Conservation (phyloP, 306 rosid genomes). For the Vigna reflexopilosa region DNA sequence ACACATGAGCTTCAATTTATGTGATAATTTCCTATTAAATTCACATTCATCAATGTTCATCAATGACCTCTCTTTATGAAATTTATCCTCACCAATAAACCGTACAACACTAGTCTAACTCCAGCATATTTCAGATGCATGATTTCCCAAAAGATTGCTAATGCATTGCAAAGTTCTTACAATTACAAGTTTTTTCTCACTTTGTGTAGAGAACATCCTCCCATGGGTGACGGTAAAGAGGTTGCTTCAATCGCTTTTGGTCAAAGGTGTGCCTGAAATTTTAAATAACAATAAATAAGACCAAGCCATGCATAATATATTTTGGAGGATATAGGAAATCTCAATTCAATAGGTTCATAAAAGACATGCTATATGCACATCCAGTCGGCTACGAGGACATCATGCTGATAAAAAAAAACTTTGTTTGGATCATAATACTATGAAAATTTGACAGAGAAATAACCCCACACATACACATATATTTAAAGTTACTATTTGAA, state of each 20-base stretch:
- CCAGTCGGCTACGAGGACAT: conserved; percentile 15
- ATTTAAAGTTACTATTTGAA: too few species aligned
- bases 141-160: conserved; percentile 39
- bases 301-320: not conserved
- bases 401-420: too few species aligned
- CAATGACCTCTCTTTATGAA: conserved; percentile 43
- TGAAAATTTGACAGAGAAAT: too few species aligned
- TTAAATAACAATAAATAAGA: conserved; percentile 39
- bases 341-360: conserved; percentile 22
- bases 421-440: too few species aligned
- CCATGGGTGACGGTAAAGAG: conserved; percentile 99
- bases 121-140: conserved; percentile 51
- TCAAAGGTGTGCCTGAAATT: conserved; percentile 92
- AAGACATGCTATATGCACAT: conserved; percentile 5
- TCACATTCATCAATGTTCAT: conserved; percentile 33
- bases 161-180: conserved; percentile 34
- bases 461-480: too few species aligned
- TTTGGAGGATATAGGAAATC: not conserved
- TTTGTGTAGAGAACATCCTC: conserved; percentile 98
- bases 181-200: conserved; percentile 53
- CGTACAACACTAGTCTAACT: conserved; percentile 59
- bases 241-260: conserved; percentile 99
- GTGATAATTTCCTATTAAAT: conserved; percentile 17
- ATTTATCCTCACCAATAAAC: conserved; percentile 46
- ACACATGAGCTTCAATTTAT: conserved; percentile 6